phyloP scores from a whole-genome alignment of 139 green algal genomes.

The Chlamydomonas sphaeroides region DNA sequence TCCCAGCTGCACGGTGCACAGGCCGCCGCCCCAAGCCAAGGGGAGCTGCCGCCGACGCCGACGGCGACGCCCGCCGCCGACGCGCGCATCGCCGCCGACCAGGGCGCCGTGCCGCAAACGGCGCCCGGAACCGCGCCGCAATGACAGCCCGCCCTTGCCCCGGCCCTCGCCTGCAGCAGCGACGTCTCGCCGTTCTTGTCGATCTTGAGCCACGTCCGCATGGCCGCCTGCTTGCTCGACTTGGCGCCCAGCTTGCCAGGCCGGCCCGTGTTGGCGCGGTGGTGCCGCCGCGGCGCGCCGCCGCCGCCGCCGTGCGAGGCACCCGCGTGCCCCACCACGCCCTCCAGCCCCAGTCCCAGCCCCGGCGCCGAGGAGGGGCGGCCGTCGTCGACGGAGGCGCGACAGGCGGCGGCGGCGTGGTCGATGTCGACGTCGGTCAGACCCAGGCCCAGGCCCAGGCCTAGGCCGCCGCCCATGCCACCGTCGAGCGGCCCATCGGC shows the following conservation, averaged over 20 bases:
- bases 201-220: slow-evolving; percentile 61
- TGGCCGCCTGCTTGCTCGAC: slow-evolving; percentile 6
- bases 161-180: slow-evolving; percentile 45
- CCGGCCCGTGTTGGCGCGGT: background rate
- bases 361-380: background rate
- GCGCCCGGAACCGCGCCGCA: no score
- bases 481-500: slow-evolving; percentile 3
- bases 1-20: no score
- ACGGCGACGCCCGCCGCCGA: no score
- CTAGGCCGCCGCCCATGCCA: background rate
- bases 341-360: background rate
- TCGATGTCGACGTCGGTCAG: no score
- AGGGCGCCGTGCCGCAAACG: no score
- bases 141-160: no score
- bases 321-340: no score
- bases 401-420: background rate
- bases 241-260: slow-evolving; percentile 4
- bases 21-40: no score
- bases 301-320: background rate
- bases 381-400: background rate
- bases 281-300: background rate
- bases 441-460: no score
- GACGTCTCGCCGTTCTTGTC: slow-evolving; percentile 51
- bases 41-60: no score
- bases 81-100: no score